Percentiles rank a stretch among this genome's conserved stretches.
These are phyloP conservation scores for Phalaenopsis aphrodite DNA, from an alignment of 106 monocot species.

Conservation along the genomic window DNA sequence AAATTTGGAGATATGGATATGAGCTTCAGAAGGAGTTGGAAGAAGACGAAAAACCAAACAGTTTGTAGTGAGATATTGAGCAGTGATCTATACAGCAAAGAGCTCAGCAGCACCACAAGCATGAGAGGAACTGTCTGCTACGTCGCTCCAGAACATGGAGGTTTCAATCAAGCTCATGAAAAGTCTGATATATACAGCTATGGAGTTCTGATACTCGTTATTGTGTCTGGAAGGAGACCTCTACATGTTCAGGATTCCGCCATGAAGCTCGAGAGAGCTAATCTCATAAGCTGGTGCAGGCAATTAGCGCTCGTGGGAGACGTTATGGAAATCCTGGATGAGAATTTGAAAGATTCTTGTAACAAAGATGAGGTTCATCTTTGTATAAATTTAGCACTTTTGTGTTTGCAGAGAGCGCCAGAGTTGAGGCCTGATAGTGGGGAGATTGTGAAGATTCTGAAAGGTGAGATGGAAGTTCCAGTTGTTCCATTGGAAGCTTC, in stretches of 20 bases:
- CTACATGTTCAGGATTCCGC: conserved; percentile 67
- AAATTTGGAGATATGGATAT: neutral
- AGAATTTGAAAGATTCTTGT: conserved; percentile 40
- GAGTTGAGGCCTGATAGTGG: conserved; percentile 69
- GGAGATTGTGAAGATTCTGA: conserved; percentile 66
- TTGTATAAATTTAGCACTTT: conserved; percentile 73
- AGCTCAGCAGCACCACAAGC: conserved; percentile 76
- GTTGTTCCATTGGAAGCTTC: conserved; percentile 44
- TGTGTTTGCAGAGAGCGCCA: conserved; percentile 54
- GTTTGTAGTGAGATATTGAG: neutral
- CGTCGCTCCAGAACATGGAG: conserved; percentile 60
- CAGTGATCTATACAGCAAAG: conserved; percentile 30
- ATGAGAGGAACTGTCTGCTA: conserved; percentile 88
- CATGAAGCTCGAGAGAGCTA: conserved; percentile 77
- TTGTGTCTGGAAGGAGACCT: conserved; percentile 71
- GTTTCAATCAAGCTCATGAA: conserved; percentile 37
- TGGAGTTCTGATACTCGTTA: conserved; percentile 72
- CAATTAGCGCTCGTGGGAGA: conserved; percentile 45
- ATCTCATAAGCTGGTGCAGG: conserved; percentile 30
- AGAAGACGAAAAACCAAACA: neutral
- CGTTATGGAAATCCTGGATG: conserved; percentile 69
- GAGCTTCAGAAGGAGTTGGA: neutral
- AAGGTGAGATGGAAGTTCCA: conserved; percentile 73
- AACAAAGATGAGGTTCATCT: conserved; percentile 49
- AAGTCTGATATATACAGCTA: conserved; percentile 79